phyloP scores from a whole-genome alignment of 768 basidiomycete species.

The Suillus tomentosus region DNA sequence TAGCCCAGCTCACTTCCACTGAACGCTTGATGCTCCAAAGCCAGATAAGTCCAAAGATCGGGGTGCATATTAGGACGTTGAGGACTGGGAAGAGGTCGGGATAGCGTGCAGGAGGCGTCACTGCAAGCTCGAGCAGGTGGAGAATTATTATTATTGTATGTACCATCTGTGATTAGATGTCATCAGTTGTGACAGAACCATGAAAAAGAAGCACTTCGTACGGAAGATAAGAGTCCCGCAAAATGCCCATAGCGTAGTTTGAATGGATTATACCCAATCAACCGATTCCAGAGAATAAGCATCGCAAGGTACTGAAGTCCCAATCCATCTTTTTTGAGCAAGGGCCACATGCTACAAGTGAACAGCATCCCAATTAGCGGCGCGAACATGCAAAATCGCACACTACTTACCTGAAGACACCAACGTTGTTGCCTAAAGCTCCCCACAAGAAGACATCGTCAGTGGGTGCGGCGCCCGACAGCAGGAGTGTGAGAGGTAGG shows the following conservation, averaged over 20 bases:
- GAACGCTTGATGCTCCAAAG: constrained; percentile 86
- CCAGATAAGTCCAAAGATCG: constrained; percentile 83
- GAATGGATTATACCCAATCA: constrained; percentile 78
- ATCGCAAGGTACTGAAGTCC: constrained; percentile 72
- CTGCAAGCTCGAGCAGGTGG: constrained; percentile 63
- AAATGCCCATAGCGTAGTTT: constrained; percentile 45
- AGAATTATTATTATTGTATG: constrained; percentile 57
- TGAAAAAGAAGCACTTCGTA: constrained; percentile 25
- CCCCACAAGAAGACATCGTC: constrained; percentile 34
- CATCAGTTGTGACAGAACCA: not conserved
- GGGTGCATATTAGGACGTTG: constrained; percentile 80
- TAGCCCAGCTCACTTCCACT: constrained; percentile 79
- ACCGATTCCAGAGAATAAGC: constrained; percentile 76
- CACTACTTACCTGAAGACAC: constrained; percentile 75
- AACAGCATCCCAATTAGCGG: constrained; percentile 9
- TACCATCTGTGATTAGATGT: constrained; percentile 39
- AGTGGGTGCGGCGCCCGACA: constrained; percentile 46
- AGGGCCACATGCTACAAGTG: constrained; percentile 81
- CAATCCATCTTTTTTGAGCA: constrained; percentile 78
- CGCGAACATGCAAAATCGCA: not conserved
- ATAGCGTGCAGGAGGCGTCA: constrained; percentile 70
- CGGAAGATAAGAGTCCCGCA: constrained; percentile 55
- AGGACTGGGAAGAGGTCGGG: constrained; percentile 86
- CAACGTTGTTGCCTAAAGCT: constrained; percentile 69
- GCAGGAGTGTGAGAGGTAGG: constrained; percentile 78